A percentile compares a stretch with the other conserved stretches of the same genome.
These are phyloP conservation scores for Shiraia bambusicola DNA, from an alignment of 2,329 filamentous ascomycete genomes.

Conservation along the genomic window DNA sequence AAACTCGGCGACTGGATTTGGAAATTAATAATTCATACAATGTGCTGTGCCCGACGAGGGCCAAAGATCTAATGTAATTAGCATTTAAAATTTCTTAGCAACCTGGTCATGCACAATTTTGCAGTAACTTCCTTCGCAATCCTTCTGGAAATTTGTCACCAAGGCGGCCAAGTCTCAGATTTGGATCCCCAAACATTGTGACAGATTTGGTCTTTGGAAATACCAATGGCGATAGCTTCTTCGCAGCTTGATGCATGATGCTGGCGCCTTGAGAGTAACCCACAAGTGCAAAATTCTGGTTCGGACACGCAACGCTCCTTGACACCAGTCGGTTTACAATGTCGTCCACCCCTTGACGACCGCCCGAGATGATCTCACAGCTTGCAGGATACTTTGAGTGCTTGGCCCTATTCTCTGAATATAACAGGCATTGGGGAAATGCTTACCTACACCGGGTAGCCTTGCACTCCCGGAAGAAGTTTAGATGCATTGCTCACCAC, in stretches of 20 bases:
- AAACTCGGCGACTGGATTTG: no score
- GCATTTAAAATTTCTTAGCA: no score
- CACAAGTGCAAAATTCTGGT: conserved; percentile 5
- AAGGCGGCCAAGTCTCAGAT: not conserved
- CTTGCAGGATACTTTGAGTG: conserved; percentile 4
- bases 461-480: conserved; percentile 4
- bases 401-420: not conserved
- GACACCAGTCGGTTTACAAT: conserved; percentile 4
- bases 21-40: no score
- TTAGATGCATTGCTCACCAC: conserved; percentile 6
- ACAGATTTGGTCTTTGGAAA: conserved; percentile 5
- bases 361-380: conserved; percentile 3
- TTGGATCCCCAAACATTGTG: conserved; percentile 7
- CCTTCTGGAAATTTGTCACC: conserved; percentile 3
- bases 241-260: conserved; percentile 6
- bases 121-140: not conserved
- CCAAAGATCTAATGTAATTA: no score
- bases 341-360: conserved; percentile 3
- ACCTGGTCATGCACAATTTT: conserved; percentile 6
- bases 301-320: conserved; percentile 1
- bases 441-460: conserved; percentile 6
- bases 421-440: no score
- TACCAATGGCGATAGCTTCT: not conserved
- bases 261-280: conserved; percentile 5
- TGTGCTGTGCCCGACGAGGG: no score